phyloP scores from a whole-genome alignment of 257 asterid genomes.

The Lycium barbarum region DNA sequence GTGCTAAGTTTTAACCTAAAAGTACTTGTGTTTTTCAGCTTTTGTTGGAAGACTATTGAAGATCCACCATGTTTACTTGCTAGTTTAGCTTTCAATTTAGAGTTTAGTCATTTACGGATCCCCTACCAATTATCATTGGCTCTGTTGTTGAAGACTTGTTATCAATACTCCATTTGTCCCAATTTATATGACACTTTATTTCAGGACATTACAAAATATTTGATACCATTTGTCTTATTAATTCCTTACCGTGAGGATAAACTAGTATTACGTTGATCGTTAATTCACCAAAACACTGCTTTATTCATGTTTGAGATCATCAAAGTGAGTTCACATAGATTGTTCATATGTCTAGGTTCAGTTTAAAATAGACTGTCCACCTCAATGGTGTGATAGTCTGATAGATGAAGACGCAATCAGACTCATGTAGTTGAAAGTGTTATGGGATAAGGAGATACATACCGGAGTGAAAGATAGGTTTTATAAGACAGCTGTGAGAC shows the following conservation, averaged over 20 bases:
- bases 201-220: neutral
- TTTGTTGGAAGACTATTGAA: neutral
- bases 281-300: neutral
- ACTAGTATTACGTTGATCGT: neutral
- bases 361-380: neutral
- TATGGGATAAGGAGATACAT: neutral
- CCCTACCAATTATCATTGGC: neutral
- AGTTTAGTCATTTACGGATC: neutral
- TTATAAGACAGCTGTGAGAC: neutral
- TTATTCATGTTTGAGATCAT: neutral
- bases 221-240: neutral
- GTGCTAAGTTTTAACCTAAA: neutral
- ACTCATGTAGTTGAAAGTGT: neutral
- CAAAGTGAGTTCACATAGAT: conserved; percentile 8
- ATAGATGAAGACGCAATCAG: neutral
- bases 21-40: conserved; percentile 1
- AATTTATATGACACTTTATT: neutral
- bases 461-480: neutral
- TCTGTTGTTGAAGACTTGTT: conserved; percentile 1
- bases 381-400: neutral
- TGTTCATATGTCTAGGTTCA: neutral
- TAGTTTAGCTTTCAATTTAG: neutral
- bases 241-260: conserved; percentile 1
- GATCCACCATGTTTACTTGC: neutral
- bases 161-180: neutral